These are phyloP conservation scores for Amesomyces nigricolor DNA, from an alignment of 2,329 filamentous ascomycete genomes.

Conservation along the genomic window DNA sequence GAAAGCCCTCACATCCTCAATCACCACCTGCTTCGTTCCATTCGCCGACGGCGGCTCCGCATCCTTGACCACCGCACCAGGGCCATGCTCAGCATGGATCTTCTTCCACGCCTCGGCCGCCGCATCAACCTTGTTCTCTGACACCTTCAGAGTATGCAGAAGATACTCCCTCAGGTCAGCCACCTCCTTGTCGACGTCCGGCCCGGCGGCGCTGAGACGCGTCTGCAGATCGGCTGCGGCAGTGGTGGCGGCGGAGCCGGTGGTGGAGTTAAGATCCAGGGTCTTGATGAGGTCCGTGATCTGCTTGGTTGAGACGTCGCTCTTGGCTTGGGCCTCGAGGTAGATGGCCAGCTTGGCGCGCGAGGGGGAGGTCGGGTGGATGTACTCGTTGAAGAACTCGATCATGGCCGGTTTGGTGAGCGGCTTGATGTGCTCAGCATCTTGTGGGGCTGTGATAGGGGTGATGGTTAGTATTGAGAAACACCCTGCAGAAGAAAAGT, in stretches of 20 bases:
- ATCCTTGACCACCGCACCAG: slow-evolving; percentile 23
- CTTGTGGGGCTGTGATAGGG: slow-evolving; percentile 55
- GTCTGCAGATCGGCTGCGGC: slow-evolving; percentile 33
- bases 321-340: slow-evolving; percentile 65
- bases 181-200: slow-evolving; percentile 45
- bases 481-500: background rate
- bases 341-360: slow-evolving; percentile 84
- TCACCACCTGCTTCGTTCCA: slow-evolving; percentile 52
- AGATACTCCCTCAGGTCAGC: slow-evolving; percentile 48
- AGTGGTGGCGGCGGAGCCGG: slow-evolving; percentile 26
- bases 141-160: slow-evolving; percentile 41
- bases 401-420: slow-evolving; percentile 76
- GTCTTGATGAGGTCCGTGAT: slow-evolving; percentile 37
- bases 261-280: slow-evolving; percentile 31
- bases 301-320: slow-evolving; percentile 40
- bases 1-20: slow-evolving; percentile 74
- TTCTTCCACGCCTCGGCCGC: slow-evolving; percentile 35
- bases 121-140: slow-evolving; percentile 44
- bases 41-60: slow-evolving; percentile 36
- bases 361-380: slow-evolving; percentile 64
- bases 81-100: slow-evolving; percentile 31
- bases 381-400: slow-evolving; percentile 69
- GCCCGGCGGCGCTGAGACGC: slow-evolving; percentile 32
- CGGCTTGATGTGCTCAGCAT: slow-evolving; percentile 67
- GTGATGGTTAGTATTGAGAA: slow-evolving; percentile 9